Evolutionary conservation across 805 yeast genomes (phyloP).

Genomic region (Candida coquimbonensis): DNA sequence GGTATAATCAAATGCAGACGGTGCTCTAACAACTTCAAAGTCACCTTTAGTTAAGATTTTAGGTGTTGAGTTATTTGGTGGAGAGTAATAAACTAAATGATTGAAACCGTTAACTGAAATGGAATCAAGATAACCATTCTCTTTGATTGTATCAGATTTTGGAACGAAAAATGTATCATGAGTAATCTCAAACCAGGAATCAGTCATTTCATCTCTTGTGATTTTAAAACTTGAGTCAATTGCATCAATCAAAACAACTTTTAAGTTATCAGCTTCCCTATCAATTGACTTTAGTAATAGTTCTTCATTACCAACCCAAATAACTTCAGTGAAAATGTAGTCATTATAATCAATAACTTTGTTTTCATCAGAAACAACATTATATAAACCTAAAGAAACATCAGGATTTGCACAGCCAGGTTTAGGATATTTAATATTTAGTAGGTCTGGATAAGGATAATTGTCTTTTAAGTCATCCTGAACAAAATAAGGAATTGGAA

Average conservation of each 20-base stretch:
- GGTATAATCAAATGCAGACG: constrained; percentile 51
- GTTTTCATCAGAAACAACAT: constrained; percentile 23
- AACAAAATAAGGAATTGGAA: constrained; percentile 68
- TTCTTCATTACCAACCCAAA: constrained; percentile 56
- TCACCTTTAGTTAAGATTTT: constrained; percentile 60
- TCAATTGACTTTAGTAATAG: constrained; percentile 53
- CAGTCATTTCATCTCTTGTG: constrained; percentile 41
- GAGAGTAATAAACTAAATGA: constrained; percentile 82
- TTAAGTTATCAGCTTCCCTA: constrained; percentile 60
- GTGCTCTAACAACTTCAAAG: constrained; percentile 87
- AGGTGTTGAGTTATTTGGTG: constrained; percentile 52
- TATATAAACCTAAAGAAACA: constrained; percentile 47
- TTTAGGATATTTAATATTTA: constrained; percentile 71
- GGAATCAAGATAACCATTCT: constrained; percentile 79
- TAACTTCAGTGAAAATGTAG: constrained; percentile 53
- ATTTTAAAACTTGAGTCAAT: constrained; percentile 27
- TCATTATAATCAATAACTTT: constrained; percentile 37
- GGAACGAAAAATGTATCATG: constrained; percentile 58
- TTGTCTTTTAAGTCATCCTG: constrained; percentile 34
- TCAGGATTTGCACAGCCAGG: constrained; percentile 73
- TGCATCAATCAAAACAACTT: constrained; percentile 49
- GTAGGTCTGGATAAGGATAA: constrained; percentile 52
- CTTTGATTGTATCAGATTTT: constrained; percentile 34
- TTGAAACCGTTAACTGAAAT: constrained; percentile 52
- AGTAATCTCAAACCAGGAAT: constrained; percentile 72